These are phyloP conservation scores for Colletotrichum echinochloae DNA, from an alignment of 2,329 filamentous ascomycete species.

Conservation along the genomic window DNA sequence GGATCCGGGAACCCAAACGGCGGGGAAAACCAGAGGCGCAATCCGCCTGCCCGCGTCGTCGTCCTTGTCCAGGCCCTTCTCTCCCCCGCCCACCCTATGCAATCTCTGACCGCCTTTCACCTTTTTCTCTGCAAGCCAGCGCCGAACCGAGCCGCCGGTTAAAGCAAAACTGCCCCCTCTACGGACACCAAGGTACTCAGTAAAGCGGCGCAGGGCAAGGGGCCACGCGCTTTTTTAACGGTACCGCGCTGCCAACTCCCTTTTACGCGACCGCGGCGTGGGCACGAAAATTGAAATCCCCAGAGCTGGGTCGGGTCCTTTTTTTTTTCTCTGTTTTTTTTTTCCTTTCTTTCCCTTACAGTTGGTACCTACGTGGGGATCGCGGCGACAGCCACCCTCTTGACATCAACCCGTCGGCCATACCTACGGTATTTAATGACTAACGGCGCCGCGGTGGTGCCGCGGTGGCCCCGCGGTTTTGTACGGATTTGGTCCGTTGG, in stretches of 20 bases:
- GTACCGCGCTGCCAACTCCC: constrained; percentile 27
- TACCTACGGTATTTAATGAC: too few relatives aligned
- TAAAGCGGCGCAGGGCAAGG: too few relatives aligned
- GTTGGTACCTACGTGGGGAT: background rate
- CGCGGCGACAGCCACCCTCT: constrained; percentile 14
- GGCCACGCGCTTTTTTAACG: background rate
- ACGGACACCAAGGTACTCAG: too few relatives aligned
- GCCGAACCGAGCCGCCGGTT: constrained; percentile 14
- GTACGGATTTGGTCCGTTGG: background rate
- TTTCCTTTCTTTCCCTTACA: too few relatives aligned
- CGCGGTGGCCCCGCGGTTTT: background rate
- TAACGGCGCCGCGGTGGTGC: background rate
- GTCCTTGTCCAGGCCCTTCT: background rate
- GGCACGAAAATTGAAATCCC: constrained; percentile 6
- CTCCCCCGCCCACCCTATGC: background rate
- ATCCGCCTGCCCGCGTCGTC: too few relatives aligned
- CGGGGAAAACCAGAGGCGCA: background rate
- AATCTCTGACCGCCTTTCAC: constrained; percentile 4
- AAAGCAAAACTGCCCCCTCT: too few relatives aligned
- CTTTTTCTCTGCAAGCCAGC: background rate
- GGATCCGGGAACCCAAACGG: constrained; percentile 12
- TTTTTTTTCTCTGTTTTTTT: too few relatives aligned
- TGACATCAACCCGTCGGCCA: background rate
- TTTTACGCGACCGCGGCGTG: constrained; percentile 18
- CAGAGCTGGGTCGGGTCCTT: background rate